Percentiles rank a stretch among this genome's conserved stretches.
Evolutionary conservation across 202 grass and related monocot genomes (phyloP).

Genomic region (Elaeis oleifera): DNA sequence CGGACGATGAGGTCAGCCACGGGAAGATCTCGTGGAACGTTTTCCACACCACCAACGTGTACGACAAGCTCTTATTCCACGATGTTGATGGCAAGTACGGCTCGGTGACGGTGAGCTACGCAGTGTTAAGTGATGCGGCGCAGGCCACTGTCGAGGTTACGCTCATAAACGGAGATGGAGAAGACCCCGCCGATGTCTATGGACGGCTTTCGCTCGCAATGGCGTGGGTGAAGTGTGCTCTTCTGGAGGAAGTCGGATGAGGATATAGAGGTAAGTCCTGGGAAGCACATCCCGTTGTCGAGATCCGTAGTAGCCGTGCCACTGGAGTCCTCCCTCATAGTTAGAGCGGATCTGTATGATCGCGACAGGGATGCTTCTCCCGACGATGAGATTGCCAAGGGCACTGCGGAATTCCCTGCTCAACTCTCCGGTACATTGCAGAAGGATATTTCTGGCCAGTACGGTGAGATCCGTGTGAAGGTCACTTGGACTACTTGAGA

Average conservation of each 20-base stretch:
- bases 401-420: conserved; percentile 2
- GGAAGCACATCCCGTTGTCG: conserved; percentile 3
- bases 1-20: too few species aligned
- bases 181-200: conserved; percentile 9
- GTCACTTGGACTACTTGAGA: conserved; percentile 6
- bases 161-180: conserved; percentile 2
- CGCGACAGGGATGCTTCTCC: conserved; percentile 4
- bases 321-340: neutral
- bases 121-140: conserved; percentile 17
- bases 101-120: neutral
- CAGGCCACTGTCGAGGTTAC: conserved; percentile 15
- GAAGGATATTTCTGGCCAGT: conserved; percentile 2
- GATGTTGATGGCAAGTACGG: too few species aligned
- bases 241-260: neutral
- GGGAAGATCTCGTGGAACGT: too few species aligned
- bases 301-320: conserved; percentile 23
- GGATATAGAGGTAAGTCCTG: conserved; percentile 1
- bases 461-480: conserved; percentile 12
- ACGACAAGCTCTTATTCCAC: too few species aligned
- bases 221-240: neutral
- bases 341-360: conserved; percentile 3
- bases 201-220: conserved; percentile 9
- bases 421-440: neutral
- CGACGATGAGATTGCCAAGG: conserved; percentile 15
- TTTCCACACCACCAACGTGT: too few species aligned